Conservation (phyloP, 2,329 filamentous ascomycete species). For the Colletotrichum melonis region DNA sequence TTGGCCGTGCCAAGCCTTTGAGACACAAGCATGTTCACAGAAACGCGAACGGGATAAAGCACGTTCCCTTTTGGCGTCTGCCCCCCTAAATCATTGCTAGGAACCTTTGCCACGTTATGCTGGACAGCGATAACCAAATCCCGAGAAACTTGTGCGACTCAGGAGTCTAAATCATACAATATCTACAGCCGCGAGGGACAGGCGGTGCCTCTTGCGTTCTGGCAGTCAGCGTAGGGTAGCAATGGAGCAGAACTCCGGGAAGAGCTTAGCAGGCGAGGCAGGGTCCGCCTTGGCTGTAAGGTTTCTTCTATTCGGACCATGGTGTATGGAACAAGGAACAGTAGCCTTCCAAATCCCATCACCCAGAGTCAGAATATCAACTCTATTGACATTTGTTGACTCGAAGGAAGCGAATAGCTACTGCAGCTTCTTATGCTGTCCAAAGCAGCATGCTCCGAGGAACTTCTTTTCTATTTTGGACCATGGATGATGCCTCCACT, state of each 20-base stretch:
- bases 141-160: background rate
- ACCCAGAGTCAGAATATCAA: background rate
- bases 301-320: background rate
- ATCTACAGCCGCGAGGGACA: background rate
- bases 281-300: background rate
- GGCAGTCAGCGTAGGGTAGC: background rate
- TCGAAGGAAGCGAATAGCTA: background rate
- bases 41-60: background rate
- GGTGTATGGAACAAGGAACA: background rate
- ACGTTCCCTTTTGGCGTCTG: background rate
- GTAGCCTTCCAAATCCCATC: background rate
- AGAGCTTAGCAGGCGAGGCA: background rate
- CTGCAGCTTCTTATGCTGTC: too few species aligned
- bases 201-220: background rate
- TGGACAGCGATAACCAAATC: background rate
- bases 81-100: background rate
- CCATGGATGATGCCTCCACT: constrained; percentile 16
- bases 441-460: background rate
- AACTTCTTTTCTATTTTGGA: background rate
- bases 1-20: background rate
- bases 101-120: background rate
- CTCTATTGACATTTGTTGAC: background rate
- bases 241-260: background rate
- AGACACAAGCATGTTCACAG: background rate
- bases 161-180: constrained; percentile 17